Percentiles rank a stretch among this genome's conserved stretches.
These are phyloP conservation scores for Castanea sativa DNA, from an alignment of 306 rosid genomes.

Conservation along the genomic window DNA sequence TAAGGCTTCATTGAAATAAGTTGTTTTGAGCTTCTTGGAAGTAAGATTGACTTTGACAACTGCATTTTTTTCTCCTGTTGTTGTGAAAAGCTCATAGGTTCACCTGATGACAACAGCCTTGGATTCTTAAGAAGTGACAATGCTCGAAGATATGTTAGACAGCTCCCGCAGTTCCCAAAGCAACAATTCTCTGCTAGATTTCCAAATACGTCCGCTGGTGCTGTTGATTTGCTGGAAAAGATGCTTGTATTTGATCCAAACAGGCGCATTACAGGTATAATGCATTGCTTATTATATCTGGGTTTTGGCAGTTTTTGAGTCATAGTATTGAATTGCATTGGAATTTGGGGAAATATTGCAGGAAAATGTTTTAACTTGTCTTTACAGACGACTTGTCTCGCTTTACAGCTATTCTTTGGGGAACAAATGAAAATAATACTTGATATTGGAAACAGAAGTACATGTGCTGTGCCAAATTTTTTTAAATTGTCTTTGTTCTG, in stretches of 20 bases:
- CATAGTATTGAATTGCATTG: background rate
- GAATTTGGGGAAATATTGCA: background rate
- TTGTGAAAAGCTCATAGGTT: conserved; percentile 78
- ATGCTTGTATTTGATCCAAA: conserved; percentile 94
- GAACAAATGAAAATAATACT: background rate
- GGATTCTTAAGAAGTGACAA: conserved; percentile 89
- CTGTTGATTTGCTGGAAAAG: conserved; percentile 88
- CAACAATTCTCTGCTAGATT: conserved; percentile 64
- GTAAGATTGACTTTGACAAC: conserved; percentile 6
- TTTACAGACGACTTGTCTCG: background rate
- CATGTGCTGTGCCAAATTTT: background rate
- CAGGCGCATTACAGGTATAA: conserved; percentile 86
- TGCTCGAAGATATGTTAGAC: conserved; percentile 83
- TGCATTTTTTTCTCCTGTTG: conserved; percentile 22
- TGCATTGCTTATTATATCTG: background rate
- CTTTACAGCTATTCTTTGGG: background rate
- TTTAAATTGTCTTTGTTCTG: background rate
- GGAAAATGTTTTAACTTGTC: background rate
- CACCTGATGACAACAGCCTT: conserved; percentile 92
- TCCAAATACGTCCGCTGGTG: conserved; percentile 70
- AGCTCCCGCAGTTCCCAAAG: conserved; percentile 82
- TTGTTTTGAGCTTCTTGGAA: conserved; percentile 3
- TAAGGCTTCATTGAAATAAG: background rate
- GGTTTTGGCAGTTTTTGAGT: background rate
- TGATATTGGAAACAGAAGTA: background rate